These are phyloP conservation scores for Vicia sativa DNA, from an alignment of 306 rosid species.

Conservation along the genomic window DNA sequence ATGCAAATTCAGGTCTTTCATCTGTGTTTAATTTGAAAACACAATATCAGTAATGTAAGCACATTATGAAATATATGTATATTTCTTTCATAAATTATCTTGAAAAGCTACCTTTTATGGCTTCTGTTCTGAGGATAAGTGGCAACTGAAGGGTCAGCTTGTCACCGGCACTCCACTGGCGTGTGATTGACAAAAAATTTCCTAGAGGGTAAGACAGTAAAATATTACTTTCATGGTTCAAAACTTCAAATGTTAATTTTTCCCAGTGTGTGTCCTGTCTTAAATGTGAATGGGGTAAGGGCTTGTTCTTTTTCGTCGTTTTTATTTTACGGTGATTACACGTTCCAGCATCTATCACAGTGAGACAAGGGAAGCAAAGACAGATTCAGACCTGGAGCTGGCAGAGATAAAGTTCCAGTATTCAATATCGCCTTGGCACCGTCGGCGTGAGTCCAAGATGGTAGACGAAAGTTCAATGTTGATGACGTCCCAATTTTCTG, in stretches of 20 bases:
- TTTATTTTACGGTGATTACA: not conserved
- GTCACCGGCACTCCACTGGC: constrained; percentile 67
- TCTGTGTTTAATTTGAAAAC: constrained; percentile 58
- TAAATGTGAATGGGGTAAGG: not conserved
- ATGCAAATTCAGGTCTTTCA: constrained; percentile 65
- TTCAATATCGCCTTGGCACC: constrained; percentile 60
- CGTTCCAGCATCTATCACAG: not conserved
- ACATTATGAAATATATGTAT: not conserved
- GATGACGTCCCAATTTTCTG: constrained; percentile 53
- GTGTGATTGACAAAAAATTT: constrained; percentile 53
- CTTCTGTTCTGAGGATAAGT: constrained; percentile 64
- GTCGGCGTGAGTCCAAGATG: constrained; percentile 62
- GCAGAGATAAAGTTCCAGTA: constrained; percentile 40
- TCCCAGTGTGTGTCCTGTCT: not conserved
- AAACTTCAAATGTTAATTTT: constrained; percentile 14
- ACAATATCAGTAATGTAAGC: constrained; percentile 28
- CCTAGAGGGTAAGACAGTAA: constrained; percentile 49
- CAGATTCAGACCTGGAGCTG: constrained; percentile 61
- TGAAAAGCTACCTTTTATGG: constrained; percentile 61
- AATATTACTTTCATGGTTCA: constrained; percentile 25
- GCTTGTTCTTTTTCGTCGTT: not conserved
- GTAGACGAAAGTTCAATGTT: constrained; percentile 69
- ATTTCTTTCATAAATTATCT: not conserved
- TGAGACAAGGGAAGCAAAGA: constrained; percentile 15
- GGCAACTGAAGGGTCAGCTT: constrained; percentile 70